Evolutionary conservation across 2,329 filamentous ascomycete genomes (phyloP), one percentile per base, ranked within the genome.

Genomic region (Diaporthe humulicola): DNA sequence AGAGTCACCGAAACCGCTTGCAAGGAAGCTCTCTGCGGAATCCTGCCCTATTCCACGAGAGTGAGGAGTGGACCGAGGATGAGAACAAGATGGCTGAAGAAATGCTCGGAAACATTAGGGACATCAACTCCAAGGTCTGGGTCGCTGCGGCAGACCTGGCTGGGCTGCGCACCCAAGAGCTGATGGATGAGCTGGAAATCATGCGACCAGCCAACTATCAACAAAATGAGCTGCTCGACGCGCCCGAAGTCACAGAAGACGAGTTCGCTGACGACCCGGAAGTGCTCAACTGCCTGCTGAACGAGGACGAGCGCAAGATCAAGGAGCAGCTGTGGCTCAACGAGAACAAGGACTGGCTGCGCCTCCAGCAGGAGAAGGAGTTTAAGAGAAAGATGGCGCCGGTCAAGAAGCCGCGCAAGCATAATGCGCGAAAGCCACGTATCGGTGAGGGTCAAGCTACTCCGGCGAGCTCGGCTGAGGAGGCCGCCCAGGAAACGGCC

Each of bases 251-350:
- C 28, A 91, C 89, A 69, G 94, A 94, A 74, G 90, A 94, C 74
- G 96, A 98, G 81, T 98, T 98, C 80, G 94, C 93, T 50, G 92
- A 97, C 79, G 97, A 99, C 77, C 93, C 92, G 0, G 97, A 99
- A 83, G 95, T 99, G 7, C 86, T 89, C 75, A 94, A 94, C 79
- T 98, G 96, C 80, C 84, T 95, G 48, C 88, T 98, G 7, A 90
- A 89, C 0, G 90, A 92, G 1, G 90, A 91, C 4, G 96, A 98
- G 84, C 90, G 93, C 2, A 90, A 90, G 45, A 91, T 95, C 81
- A 98, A 98, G 83, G 96, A 98, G 83, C 91, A 92, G 75, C 94
- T 98, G 70, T 99, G 97, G 97, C 92, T 98, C 57, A 96, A 96
- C 75, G 93, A 96, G 81, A 98, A 99, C 83, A 95, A 97, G 82